Evolutionary conservation across 140 eudicot genomes (phyloP), one percentile per base, ranked within the genome.

Genomic region (Oenanthe javanica): DNA sequence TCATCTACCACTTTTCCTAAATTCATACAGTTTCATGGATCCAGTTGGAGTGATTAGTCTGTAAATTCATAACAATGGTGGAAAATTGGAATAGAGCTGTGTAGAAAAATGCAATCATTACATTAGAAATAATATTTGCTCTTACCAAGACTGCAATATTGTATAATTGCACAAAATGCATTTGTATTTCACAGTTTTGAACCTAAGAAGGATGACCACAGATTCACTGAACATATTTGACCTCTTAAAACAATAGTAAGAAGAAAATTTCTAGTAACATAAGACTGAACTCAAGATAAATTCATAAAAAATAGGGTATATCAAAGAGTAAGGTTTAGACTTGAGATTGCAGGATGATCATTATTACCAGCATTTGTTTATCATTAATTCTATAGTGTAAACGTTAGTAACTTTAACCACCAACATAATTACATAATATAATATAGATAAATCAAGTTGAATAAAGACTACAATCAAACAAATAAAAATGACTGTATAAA

Each of bases 331-430:
- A 21, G 67, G n/a, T 59, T 59, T 67, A 85, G 76, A 83, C 96
- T 94, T 83, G 99, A 88, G 76, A 94, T 94, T 76, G 95, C 93
- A 75, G 96, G 90, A 72, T 89, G 93, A 50, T 75, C 79, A 84
- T 97, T 89, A 40, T 83, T 66, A 13, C 95, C 96, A 40, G 93
- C 84, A 78, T 94, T 84, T 88, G 31, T 63, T 87, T 64, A 85
- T 93, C 99, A 94, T 94, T 88, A n/a, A 97, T 89, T 91, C 99
- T 95, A 83, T 78, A 89, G 82, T 49, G 45, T 46, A 77, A 84
- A 67, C 9, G 67, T 63, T 61, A 48, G 46, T 48, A 47, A 48
- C 61, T 10, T 23, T 45, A n/a, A 61, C 46, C 49, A 75, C 42
- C 5, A 31, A 81, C 15, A 74, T 21, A 12, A 73, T 74, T 14